Evolutionary conservation across 1,284 basidiomycete species (phyloP), one percentile per base, ranked within the genome.

Genomic region (Microstroma glucosiphilum): DNA sequence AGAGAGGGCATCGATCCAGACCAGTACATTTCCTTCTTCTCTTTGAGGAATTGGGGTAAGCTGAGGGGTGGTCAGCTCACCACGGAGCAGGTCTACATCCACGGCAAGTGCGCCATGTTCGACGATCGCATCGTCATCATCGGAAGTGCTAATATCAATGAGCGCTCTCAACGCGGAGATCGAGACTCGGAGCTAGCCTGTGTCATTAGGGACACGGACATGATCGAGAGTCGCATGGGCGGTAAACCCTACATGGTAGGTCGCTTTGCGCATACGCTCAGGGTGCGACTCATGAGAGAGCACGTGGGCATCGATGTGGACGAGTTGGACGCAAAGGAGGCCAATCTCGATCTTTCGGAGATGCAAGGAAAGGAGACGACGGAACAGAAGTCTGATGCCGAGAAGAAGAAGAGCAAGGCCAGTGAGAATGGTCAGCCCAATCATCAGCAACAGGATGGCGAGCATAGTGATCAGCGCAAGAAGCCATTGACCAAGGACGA

Each of bases 121-220:
- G 96, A 98, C 78, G 94, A 99, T 76, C 88, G 92, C 40, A 83
- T 96, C 51, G 93, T 88, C n/a, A 91, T 98, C 69, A 96, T 96
- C 71, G 94, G 94, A n/a, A 96, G 92, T 62, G 94, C 94, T 19
- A 98, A 98, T 79, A 94, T 98, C 83, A 98, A 99, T 78, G 94
- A 99, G 80, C 87, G 94, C 40, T 94, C 91, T 40, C 91, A 92
- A 79, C 85, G 91, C 23, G 94, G 94, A 43, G 94, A 98, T 80
- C 88, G 96, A 51, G 94, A 99, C 80, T 96, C 93, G 6, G 94
- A 99, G 79, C 81, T 98, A 21, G 90, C 92, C 4, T 88, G 89
- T 48, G 87, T 98, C 55, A 89, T 98, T 59, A 85, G 92, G 62
- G 94, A 99, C 77, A 96, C 93, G 6, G 96, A 98, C 77, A 89